A percentile compares a stretch with the other conserved stretches of the same genome.
phyloP scores from a whole-genome alignment of 768 basidiomycete genomes.

The Macrocybe gigantea region DNA sequence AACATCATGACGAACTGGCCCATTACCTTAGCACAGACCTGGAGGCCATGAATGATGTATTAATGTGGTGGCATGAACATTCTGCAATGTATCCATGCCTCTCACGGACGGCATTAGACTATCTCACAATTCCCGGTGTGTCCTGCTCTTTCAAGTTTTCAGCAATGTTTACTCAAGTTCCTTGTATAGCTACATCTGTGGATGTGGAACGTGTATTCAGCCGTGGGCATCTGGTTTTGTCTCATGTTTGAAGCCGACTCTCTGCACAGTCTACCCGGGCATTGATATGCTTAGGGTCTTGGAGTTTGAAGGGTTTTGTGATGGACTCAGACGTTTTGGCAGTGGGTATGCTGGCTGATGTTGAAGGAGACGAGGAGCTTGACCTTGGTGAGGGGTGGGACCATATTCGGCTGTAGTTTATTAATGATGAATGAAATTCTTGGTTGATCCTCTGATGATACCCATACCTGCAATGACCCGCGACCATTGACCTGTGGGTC shows the following conservation, averaged over 20 bases:
- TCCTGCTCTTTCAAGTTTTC: slow-evolving; percentile 1
- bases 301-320: slow-evolving; percentile 18
- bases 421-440: slow-evolving; percentile 9
- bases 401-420: slow-evolving; percentile 21
- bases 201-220: slow-evolving; percentile 9
- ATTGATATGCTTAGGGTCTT: slow-evolving; percentile 23
- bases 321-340: slow-evolving; percentile 15
- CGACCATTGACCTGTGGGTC: neutral
- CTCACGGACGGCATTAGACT: neutral
- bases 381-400: slow-evolving; percentile 8
- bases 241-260: slow-evolving; percentile 20
- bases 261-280: slow-evolving; percentile 20
- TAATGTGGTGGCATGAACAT: neutral
- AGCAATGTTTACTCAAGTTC: neutral
- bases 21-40: neutral
- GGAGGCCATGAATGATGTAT: neutral
- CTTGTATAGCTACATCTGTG: neutral
- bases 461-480: neutral
- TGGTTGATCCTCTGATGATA: neutral
- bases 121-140: neutral
- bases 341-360: slow-evolving; percentile 1
- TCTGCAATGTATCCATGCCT: neutral
- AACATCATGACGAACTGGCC: no score
- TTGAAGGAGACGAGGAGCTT: slow-evolving; percentile 1
- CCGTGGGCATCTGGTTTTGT: slow-evolving; percentile 16